A percentile compares a stretch with the other conserved stretches of the same genome.
Conservation (phyloP, 768 basidiomycete species). For the Suillus alpinus region DNA sequence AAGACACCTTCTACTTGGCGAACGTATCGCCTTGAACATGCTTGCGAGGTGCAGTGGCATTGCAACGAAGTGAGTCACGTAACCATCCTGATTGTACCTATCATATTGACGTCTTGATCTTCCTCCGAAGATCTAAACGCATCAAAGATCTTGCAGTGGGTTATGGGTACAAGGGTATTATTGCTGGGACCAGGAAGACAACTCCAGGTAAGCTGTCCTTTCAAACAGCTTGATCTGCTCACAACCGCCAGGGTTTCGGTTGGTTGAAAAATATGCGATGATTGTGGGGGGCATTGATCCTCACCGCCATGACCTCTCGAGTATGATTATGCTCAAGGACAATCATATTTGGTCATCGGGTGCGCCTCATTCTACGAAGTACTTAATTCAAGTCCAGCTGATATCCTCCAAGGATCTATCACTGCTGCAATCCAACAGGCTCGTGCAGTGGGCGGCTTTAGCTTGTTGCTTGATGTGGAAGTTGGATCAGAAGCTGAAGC, state of each 20-base stretch:
- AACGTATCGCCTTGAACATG: constrained; percentile 89
- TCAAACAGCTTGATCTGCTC: constrained; percentile 2
- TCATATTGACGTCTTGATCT: not conserved
- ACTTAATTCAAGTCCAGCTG: not conserved
- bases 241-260: constrained; percentile 69
- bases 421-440: constrained; percentile 82
- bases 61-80: constrained; percentile 74
- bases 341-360: constrained; percentile 99
- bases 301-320: constrained; percentile 94
- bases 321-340: constrained; percentile 99
- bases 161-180: constrained; percentile 80
- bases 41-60: constrained; percentile 96
- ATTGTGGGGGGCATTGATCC: constrained; percentile 94
- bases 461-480: constrained; percentile 89
- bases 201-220: constrained; percentile 63
- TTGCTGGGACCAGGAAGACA: constrained; percentile 96
- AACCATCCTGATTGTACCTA: not conserved
- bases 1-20: constrained; percentile 83
- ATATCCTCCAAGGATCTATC: constrained; percentile 67
- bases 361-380: constrained; percentile 26
- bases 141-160: constrained; percentile 76
- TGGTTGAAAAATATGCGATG: constrained; percentile 99
- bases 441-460: constrained; percentile 90
- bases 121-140: constrained; percentile 63
- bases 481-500: constrained; percentile 87